Conservation (phyloP, 106 monocot species). For the Platanthera guangdongensis region DNA sequence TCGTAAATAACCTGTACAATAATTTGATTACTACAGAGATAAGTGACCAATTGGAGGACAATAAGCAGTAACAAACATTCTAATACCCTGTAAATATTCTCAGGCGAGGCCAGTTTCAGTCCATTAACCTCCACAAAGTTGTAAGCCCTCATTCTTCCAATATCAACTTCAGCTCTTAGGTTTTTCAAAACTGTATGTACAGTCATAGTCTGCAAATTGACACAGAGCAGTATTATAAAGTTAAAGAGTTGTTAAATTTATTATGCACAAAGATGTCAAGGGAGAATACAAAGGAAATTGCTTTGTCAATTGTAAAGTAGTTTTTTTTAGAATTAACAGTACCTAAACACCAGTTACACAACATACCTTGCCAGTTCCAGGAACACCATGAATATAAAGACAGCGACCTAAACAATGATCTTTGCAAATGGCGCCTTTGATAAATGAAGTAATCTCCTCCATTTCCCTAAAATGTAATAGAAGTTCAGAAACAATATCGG, state of each 20-base stretch:
- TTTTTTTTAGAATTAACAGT: not conserved
- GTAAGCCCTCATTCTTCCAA: constrained; percentile 57
- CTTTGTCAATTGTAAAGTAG: not conserved
- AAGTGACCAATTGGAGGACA: not conserved
- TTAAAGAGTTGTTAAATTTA: not conserved
- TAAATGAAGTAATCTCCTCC: too few relatives aligned
- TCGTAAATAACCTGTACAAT: constrained; percentile 68
- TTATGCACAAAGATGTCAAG: not conserved
- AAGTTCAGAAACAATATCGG: too few relatives aligned
- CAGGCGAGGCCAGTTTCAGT: constrained; percentile 84
- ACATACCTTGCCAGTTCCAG: constrained; percentile 90
- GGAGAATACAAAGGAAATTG: not conserved
- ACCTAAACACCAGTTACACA: not conserved
- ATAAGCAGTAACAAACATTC: not conserved
- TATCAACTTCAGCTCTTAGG: constrained; percentile 75
- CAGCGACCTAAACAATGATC: too few relatives aligned
- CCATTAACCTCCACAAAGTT: constrained; percentile 86
- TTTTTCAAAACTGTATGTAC: constrained; percentile 71
- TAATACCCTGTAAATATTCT: constrained; percentile 86
- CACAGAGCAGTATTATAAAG: constrained; percentile 10
- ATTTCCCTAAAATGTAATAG: too few relatives aligned
- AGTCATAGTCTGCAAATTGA: constrained; percentile 36
- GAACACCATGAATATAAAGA: constrained; percentile 96
- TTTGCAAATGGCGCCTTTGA: too few relatives aligned
- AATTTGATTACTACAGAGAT: not conserved